These are phyloP conservation scores for Ceratobasidium sp. DNA, from an alignment of 1,284 basidiomycete genomes.

Conservation along the genomic window DNA sequence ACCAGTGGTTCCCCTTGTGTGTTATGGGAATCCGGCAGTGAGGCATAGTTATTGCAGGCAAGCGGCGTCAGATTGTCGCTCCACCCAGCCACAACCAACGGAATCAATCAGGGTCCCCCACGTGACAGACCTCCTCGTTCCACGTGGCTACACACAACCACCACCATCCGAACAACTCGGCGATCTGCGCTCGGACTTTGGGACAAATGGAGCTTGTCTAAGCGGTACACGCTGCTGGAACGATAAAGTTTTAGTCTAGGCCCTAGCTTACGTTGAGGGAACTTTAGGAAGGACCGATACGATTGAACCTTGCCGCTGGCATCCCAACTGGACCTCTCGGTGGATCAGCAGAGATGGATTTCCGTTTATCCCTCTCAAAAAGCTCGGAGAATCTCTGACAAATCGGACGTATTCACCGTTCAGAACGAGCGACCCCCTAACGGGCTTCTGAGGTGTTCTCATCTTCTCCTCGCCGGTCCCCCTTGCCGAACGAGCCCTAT, in stretches of 20 bases:
- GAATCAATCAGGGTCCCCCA: background rate
- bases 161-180: background rate
- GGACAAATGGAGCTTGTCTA: conserved; percentile 4
- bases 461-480: conserved; percentile 3
- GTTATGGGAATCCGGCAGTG: background rate
- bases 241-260: background rate
- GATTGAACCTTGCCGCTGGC: background rate
- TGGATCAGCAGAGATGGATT: background rate
- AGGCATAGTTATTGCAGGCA: too few relatives aligned
- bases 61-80: background rate
- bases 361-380: background rate
- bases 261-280: background rate
- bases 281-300: background rate
- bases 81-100: background rate
- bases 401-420: conserved; percentile 24
- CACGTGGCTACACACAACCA: background rate
- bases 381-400: background rate
- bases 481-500: conserved; percentile 18
- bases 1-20: background rate
- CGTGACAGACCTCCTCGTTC: background rate
- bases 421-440: conserved; percentile 1
- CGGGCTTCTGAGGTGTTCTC: conserved; percentile 19
- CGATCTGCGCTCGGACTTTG: background rate
- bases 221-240: background rate
- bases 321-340: background rate